Percentiles rank a stretch among this genome's conserved stretches.
phyloP scores from a whole-genome alignment of 495 filamentous ascomycete species.

The Tricharina praecox region DNA sequence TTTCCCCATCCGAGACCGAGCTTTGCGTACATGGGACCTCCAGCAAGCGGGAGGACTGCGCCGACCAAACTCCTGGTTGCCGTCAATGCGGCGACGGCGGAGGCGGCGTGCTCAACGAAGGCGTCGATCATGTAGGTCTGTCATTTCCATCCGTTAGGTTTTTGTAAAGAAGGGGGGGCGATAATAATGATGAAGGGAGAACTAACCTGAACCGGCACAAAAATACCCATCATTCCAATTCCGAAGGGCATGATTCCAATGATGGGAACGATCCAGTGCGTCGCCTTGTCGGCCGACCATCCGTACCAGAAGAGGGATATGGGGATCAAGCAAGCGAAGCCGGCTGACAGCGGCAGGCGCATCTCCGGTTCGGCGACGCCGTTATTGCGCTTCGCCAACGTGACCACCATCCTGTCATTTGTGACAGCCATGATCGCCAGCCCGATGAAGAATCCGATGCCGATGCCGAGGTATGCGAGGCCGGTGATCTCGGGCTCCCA shows the following conservation, averaged over 20 bases:
- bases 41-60: constrained; percentile 40
- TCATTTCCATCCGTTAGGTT: too few species aligned
- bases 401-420: constrained; percentile 31
- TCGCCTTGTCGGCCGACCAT: constrained; percentile 28
- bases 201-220: constrained; percentile 32
- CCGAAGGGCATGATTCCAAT: constrained; percentile 36
- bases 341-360: constrained; percentile 36
- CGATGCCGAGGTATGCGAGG: constrained; percentile 36
- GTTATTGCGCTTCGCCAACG: constrained; percentile 31
- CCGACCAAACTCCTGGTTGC: constrained; percentile 38
- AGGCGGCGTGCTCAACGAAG: constrained; percentile 44
- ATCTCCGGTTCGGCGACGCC: constrained; percentile 38
- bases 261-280: constrained; percentile 42
- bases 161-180: background rate
- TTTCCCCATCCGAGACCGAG: constrained; percentile 46
- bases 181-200: background rate
- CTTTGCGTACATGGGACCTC: constrained; percentile 35
- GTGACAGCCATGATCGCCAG: constrained; percentile 23
- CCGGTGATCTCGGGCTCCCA: constrained; percentile 29
- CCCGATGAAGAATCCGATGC: constrained; percentile 30
- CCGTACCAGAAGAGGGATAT: constrained; percentile 36
- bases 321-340: constrained; percentile 34
- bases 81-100: constrained; percentile 38
- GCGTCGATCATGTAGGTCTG: constrained; percentile 42
- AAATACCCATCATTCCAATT: constrained; percentile 37